Base-by-base conservation (phyloP, 2,329 filamentous ascomycete species). In the Fusarium zealandicum region DNA sequence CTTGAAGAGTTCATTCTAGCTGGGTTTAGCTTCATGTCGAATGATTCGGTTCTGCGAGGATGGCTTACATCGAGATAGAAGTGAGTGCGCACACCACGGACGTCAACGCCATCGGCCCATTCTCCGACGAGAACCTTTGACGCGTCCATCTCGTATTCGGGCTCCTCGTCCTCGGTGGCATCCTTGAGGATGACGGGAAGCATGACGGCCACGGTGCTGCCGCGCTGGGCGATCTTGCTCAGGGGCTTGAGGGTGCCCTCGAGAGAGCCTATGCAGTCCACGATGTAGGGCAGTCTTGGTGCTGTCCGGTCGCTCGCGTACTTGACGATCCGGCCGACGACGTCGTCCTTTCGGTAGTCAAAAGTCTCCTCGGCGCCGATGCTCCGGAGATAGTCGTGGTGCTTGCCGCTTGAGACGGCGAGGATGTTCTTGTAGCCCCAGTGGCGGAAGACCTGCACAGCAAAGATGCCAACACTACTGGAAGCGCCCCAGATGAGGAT, bases 111-210 rank as follows among this genome's bases (percentile, higher is more conserved):
- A 3, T 81, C 73, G 4, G 72, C 73, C 83, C 84, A 87, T 28
- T 74, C 61, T 1, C 64, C 74, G 1, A 54, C 35, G 6, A 77
- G 73, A 10, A 69, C 73, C 7, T 70, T 70, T n/a, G 59, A 38
- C 1, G 78, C 78, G 42, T 84, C 80, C 80, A 84, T 82, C 30
- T 75, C 75, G 49, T 84, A 87, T 56, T 79, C 74, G 0, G 84
- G 83, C 52, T 69, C 72, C 14, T 76, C 70, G 1, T 72, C 73
- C 5, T 77, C 73, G 0, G 73, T 78, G 0, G 83, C 78, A 55
- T 86, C 80, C 36, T 71, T 76, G 37, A 85, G 59, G 51, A 88
- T 83, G 13, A 87, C 78, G 0, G 85, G 85, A 6, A 89, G 69
- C 71, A 88, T 77, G 13, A 87, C 70, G 0, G 84, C 85, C 0